Base-by-base conservation (phyloP, 176 grass and related monocot genomes). In the Cocos nucifera region DNA sequence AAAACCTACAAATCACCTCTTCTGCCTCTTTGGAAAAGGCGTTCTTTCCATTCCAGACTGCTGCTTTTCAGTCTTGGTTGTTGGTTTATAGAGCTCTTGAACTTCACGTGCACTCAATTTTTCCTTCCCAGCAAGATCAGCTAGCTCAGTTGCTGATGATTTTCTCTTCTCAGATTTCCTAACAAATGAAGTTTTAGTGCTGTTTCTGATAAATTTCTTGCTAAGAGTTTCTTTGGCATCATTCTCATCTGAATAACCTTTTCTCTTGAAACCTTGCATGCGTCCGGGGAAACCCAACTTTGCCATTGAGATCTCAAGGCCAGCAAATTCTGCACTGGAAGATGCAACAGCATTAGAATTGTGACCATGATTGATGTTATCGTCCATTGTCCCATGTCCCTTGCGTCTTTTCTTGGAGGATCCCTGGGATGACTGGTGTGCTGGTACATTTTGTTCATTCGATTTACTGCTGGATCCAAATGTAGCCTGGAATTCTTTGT, bases 111-210 rank as follows among this genome's bases (percentile, higher is more conserved):
- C 81, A 18, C 44, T 83, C 56, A 92, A 69, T 75, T 73, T 85
- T 57, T 83, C 78, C 69, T 98, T 92, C 52, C 70, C 62, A 60
- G 84, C 93, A 59, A 98, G 73, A 73, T 85, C 83, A 17, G 88
- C 88, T 59, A 91, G 83, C 72, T 91, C 76, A 28, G 61, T 22
- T 4, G 65, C 71, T 23, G 61, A 50, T 4, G 70, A 83, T 78
- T 81, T 80, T 56, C 77, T 72, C 73, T 88, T 92, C 9, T 70
- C 76, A 6, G 60, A 35, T 25, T 77, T 59, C 66, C 77, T 83
- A 48, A 82, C 66, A 75, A 85, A 87, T 24, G 80, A 69, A 14
- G 62, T 63, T 49, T 56, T 66, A 23, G 3, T 16, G 7, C 75
- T 59, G 56, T 78, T 80, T 17, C 62, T 71, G 24, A 81, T 59